These are phyloP conservation scores for Eremochloa ophiuroides DNA, from an alignment of 176 grass and related monocot genomes.

Conservation along the genomic window DNA sequence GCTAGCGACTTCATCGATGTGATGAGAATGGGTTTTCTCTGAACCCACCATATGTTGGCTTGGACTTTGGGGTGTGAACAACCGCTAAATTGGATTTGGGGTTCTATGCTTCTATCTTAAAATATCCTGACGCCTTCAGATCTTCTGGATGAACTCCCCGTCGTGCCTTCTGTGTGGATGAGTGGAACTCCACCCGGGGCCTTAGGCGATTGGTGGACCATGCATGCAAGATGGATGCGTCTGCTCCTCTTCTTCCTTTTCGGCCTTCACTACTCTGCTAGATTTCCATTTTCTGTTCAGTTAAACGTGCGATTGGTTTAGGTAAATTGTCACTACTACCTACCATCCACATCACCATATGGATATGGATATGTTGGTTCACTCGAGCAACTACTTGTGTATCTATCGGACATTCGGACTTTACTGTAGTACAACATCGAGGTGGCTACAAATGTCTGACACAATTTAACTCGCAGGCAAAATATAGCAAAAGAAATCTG, in stretches of 20 bases:
- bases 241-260: conserved; percentile 2
- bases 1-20: too few relatives aligned
- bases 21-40: too few relatives aligned
- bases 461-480: background rate
- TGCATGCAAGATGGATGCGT: background rate
- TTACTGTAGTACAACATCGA: background rate
- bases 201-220: background rate
- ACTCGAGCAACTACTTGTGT: background rate
- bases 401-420: too few relatives aligned
- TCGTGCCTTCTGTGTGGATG: background rate
- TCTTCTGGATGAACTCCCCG: background rate
- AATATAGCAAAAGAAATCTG: background rate
- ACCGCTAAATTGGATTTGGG: too few relatives aligned
- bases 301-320: background rate
- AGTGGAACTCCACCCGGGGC: background rate
- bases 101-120: background rate
- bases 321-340: background rate
- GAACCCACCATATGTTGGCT: too few relatives aligned
- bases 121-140: background rate
- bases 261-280: background rate
- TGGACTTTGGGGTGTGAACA: too few relatives aligned
- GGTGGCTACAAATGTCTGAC: background rate
- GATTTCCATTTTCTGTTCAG: background rate
- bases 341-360: background rate
- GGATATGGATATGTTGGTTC: background rate